Base-by-base conservation (phyloP, 164 flowering plant genomes). In the Sextonia rubra region DNA sequence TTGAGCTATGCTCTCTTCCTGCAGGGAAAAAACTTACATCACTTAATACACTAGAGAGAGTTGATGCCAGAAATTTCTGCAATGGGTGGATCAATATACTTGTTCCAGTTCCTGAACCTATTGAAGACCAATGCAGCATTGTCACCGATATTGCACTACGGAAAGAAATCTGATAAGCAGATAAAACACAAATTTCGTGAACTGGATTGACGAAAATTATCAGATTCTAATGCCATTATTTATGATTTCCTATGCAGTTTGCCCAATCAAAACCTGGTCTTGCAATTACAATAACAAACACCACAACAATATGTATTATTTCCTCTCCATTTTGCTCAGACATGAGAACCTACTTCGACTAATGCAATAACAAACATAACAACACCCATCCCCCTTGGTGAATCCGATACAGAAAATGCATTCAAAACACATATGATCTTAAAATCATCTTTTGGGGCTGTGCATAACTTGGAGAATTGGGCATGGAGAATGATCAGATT, bases 61-160 rank as follows among this genome's bases (percentile, higher is more conserved):
- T 56, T 60, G 58, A 52, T 56, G 23, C 55, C 4, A 25, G 69
- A 73, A 68, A 37, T 63, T 78, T 37, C 75, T 69, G 80, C 83
- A 83, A 78, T 77, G 24, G 26, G 61, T 60, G 65, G 44, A 49
- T 66, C 73, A 76, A 81, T 84, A 81, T 82, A 74, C 78, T 73
- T 75, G 70, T 75, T 78, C 77, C 82, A 77, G 66, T 73, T 62
- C 71, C 77, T 75, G 80, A 78, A 76, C 86, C 88, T 86, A 81
- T 85, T 81, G 15, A 74, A 65, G 77, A 75, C 69, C 79, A 58
- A 49, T 37, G 25, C 64, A 75, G 65, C 74, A 70, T 11, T 55
- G 70, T 66, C 73, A 75, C 69, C 37, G 27, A 60, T 23, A 26
- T 47, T 67, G 12, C 44, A 20, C 55, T 37, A 27, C 20, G 47